A percentile compares a stretch with the other conserved stretches of the same genome.
These are phyloP conservation scores for Alnus rubra DNA, from an alignment of 306 rosid species.

Conservation along the genomic window DNA sequence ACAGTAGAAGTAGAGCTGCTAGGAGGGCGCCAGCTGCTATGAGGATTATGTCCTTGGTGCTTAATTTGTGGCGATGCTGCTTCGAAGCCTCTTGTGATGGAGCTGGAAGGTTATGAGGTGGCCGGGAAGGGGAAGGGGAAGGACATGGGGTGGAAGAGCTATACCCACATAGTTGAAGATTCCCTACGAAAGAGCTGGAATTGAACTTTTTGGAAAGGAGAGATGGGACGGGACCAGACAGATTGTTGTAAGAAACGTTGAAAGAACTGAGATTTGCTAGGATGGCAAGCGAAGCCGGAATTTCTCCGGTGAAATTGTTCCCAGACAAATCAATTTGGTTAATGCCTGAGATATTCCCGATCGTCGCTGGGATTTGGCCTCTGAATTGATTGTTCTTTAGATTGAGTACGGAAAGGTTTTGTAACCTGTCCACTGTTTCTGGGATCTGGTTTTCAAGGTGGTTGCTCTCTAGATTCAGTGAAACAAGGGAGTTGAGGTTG, in stretches of 20 bases:
- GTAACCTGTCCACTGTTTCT: slow-evolving; percentile 44
- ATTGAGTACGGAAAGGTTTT: slow-evolving; percentile 65
- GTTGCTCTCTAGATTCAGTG: slow-evolving; percentile 56
- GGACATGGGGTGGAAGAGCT: slow-evolving; percentile 62
- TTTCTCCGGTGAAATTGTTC: slow-evolving; percentile 60
- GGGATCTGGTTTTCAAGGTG: slow-evolving; percentile 52
- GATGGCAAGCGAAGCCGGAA: slow-evolving; percentile 62
- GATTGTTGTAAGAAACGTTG: slow-evolving; percentile 85
- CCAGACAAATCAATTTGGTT: slow-evolving; percentile 62
- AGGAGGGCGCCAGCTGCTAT: slow-evolving; percentile 79
- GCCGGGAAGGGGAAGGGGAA: slow-evolving; percentile 48
- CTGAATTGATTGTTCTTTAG: slow-evolving; percentile 58
- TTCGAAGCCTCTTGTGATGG: slow-evolving; percentile 45
- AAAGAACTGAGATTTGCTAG: slow-evolving; percentile 66
- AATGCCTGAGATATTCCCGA: slow-evolving; percentile 72
- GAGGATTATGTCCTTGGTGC: slow-evolving; percentile 79
- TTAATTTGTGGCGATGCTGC: slow-evolving; percentile 50
- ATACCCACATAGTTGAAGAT: slow-evolving; percentile 77
- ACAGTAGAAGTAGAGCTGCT: slow-evolving; percentile 60
- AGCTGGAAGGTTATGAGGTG: slow-evolving; percentile 51
- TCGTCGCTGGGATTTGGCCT: slow-evolving; percentile 76
- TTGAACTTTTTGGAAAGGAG: slow-evolving; percentile 72
- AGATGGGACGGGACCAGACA: slow-evolving; percentile 79
- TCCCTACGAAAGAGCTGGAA: slow-evolving; percentile 78
- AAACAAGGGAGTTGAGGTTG: slow-evolving; percentile 59